Conservation (phyloP, 192 early-diverging fungal genomes). For the Gamsiella multidivaricata region DNA sequence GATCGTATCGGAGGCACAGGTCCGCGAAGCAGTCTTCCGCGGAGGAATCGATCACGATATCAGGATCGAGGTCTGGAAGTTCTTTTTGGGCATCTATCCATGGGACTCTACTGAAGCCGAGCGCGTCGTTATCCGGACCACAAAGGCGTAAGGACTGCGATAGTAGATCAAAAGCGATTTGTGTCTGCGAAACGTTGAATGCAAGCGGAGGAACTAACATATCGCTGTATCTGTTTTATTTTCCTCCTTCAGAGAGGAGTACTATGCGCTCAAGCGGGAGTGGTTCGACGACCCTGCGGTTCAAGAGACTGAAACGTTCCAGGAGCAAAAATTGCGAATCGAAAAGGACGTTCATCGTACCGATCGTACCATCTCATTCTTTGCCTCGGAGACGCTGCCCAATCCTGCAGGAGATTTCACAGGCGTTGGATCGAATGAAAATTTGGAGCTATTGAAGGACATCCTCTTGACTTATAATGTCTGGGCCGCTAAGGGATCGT, state of each 20-base stretch:
- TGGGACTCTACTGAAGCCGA: constrained; percentile 84
- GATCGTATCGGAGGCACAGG: constrained; percentile 57
- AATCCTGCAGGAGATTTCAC: constrained; percentile 59
- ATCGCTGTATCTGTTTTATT: not conserved
- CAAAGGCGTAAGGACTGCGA: constrained; percentile 69
- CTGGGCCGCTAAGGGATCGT: constrained; percentile 46
- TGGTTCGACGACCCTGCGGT: constrained; percentile 74
- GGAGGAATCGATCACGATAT: constrained; percentile 86
- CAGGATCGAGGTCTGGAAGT: constrained; percentile 90
- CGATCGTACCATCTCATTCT: constrained; percentile 87
- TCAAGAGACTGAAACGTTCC: constrained; percentile 65
- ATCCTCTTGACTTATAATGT: constrained; percentile 93
- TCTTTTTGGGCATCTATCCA: constrained; percentile 83
- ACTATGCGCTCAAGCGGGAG: constrained; percentile 69
- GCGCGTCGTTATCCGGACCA: constrained; percentile 64
- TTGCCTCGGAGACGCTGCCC: constrained; percentile 73
- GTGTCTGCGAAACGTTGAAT: no score
- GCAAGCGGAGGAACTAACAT: no score
- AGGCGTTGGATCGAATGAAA: constrained; percentile 71
- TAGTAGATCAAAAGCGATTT: no score
- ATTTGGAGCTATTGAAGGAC: constrained; percentile 89
- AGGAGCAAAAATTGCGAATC: constrained; percentile 81
- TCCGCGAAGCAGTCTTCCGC: constrained; percentile 72
- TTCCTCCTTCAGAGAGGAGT: constrained; percentile 61
- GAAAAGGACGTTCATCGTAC: constrained; percentile 99